These are phyloP conservation scores for Karstenula rhodostoma DNA, from an alignment of 2,329 filamentous ascomycete species.

Conservation along the genomic window DNA sequence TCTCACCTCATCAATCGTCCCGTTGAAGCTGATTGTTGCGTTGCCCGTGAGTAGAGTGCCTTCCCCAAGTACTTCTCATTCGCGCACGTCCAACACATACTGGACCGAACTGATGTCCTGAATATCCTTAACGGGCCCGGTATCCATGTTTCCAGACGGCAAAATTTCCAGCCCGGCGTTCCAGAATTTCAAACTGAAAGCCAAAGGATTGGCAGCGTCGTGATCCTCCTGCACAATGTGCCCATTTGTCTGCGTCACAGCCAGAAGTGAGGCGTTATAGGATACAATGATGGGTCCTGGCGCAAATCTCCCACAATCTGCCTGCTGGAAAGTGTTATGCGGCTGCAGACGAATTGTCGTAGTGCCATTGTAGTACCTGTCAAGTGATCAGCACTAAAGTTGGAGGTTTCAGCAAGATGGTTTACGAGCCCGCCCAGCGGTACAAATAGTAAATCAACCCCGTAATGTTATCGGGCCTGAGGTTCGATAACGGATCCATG, in stretches of 20 bases:
- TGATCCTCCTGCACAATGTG: constrained; percentile 6
- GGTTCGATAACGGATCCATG: constrained; percentile 12
- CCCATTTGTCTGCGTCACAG: constrained; percentile 10
- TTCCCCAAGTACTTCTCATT: background rate
- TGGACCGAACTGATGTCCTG: constrained; percentile 11
- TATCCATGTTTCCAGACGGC: background rate
- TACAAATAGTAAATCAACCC: constrained; percentile 15
- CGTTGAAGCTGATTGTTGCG: constrained; percentile 12
- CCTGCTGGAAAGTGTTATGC: constrained; percentile 1
- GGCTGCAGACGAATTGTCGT: constrained; percentile 11
- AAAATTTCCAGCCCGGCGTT: constrained; percentile 1
- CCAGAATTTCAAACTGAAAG: constrained; percentile 15
- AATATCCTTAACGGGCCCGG: constrained; percentile 11
- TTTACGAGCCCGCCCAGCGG: constrained; percentile 10
- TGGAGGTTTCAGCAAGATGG: background rate
- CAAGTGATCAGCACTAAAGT: background rate
- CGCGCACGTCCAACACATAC: constrained; percentile 2
- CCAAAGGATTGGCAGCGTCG: constrained; percentile 7
- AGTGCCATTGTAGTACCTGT: constrained; percentile 15
- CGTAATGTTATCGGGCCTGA: constrained; percentile 11
- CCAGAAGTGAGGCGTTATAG: constrained; percentile 13
- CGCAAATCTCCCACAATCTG: background rate
- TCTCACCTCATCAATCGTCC: constrained; percentile 11
- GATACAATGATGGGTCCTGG: constrained; percentile 1
- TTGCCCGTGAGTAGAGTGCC: constrained; percentile 5